phyloP scores from a whole-genome alignment of 106 monocot genomes.

The Acorus calamus region DNA sequence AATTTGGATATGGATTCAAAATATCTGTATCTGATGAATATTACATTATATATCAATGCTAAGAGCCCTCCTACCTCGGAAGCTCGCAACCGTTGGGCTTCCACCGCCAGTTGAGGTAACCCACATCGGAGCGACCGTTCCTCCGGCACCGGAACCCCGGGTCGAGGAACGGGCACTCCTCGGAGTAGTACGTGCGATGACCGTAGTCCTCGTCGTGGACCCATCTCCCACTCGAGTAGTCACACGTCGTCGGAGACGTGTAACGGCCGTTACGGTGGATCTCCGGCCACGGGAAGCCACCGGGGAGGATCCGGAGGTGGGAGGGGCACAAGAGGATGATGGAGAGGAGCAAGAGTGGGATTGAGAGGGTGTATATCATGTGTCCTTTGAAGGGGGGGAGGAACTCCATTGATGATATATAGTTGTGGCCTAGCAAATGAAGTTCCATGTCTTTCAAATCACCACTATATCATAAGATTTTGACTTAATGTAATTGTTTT shows the following conservation, averaged over 20 bases:
- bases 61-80: constrained; percentile 30
- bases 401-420: no score
- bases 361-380: background rate
- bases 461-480: no score
- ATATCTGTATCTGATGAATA: no score
- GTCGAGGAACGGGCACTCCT: constrained; percentile 72
- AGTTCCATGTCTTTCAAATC: no score
- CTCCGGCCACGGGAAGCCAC: background rate
- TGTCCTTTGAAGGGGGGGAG: no score
- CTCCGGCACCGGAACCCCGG: constrained; percentile 63
- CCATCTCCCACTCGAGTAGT: constrained; percentile 60
- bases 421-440: no score
- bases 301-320: background rate
- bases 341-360: background rate
- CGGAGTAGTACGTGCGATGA: constrained; percentile 23
- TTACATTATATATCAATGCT: background rate
- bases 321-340: no score
- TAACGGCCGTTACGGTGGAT: background rate
- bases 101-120: constrained; percentile 79
- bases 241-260: constrained; percentile 13
- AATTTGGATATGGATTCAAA: no score
- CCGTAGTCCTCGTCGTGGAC: constrained; percentile 28
- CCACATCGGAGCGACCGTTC: constrained; percentile 55
- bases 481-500: no score
- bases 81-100: constrained; percentile 54